These are phyloP conservation scores for Botryotinia convoluta DNA, from an alignment of 2,329 filamentous ascomycete genomes.

Conservation along the genomic window DNA sequence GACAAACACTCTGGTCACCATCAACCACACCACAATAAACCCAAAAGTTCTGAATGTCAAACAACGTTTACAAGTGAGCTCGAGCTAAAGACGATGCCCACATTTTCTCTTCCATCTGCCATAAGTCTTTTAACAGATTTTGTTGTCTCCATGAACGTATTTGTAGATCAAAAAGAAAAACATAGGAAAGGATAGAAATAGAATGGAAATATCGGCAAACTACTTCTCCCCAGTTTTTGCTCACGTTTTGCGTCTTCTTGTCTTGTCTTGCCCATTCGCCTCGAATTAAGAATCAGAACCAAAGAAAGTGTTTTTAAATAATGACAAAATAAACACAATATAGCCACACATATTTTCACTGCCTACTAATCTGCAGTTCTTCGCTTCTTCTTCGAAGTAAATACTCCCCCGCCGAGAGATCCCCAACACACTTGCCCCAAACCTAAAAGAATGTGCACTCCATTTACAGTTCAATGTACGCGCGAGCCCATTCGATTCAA, in stretches of 20 bases:
- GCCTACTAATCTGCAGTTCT: background rate
- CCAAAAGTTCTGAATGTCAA: background rate
- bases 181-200: background rate
- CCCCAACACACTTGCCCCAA: background rate
- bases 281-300: background rate
- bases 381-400: background rate
- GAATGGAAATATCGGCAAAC: background rate
- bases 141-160: background rate
- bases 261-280: background rate
- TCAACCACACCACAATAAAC: background rate
- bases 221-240: background rate
- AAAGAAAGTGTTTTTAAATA: constrained; percentile 9
- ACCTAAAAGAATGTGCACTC: constrained; percentile 2
- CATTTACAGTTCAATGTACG: background rate
- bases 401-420: background rate
- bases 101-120: background rate
- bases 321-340: constrained; percentile 2
- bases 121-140: background rate
- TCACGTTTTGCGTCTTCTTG: background rate
- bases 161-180: background rate
- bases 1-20: constrained; percentile 2
- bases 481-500: background rate
- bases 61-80: constrained; percentile 12
- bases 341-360: constrained; percentile 3
- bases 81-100: background rate